Percentiles rank a stretch among this genome's conserved stretches.
phyloP scores from a whole-genome alignment of 108 stramenopile species.

The Cyclotella distinguenda region DNA sequence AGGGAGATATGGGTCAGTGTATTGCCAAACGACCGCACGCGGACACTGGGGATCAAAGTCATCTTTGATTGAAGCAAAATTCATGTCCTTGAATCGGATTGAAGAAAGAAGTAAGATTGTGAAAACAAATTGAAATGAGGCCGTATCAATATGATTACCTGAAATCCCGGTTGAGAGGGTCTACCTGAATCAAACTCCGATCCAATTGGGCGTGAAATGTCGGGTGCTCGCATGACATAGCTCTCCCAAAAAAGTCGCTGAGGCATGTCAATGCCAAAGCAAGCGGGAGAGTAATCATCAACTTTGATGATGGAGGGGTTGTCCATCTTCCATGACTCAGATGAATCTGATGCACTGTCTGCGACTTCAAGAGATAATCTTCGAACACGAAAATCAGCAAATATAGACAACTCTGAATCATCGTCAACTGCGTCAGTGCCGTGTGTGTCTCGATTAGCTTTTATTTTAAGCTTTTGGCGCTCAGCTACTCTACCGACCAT shows the following conservation, averaged over 20 bases:
- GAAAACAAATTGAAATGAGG: background rate
- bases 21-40: slow-evolving; percentile 60
- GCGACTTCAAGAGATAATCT: background rate
- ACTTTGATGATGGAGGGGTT: slow-evolving; percentile 43
- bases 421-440: background rate
- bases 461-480: slow-evolving; percentile 4
- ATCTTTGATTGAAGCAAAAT: slow-evolving; percentile 50
- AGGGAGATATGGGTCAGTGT: slow-evolving; percentile 37
- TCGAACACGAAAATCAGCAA: background rate
- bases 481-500: slow-evolving; percentile 16
- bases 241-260: slow-evolving; percentile 72
- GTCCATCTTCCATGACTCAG: slow-evolving; percentile 40
- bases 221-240: slow-evolving; percentile 48
- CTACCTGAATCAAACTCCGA: slow-evolving; percentile 58
- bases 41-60: slow-evolving; percentile 37
- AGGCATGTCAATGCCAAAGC: slow-evolving; percentile 58
- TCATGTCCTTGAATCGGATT: too few relatives aligned
- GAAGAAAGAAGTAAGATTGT: background rate
- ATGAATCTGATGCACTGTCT: slow-evolving; percentile 2
- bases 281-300: slow-evolving; percentile 50
- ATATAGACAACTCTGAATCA: background rate
- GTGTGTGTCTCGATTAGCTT: background rate
- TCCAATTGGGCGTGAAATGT: slow-evolving; percentile 53
- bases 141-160: background rate
- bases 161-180: slow-evolving; percentile 42